phyloP scores from a whole-genome alignment of 1,284 basidiomycete genomes.

The Papiliotrema flavescens region DNA sequence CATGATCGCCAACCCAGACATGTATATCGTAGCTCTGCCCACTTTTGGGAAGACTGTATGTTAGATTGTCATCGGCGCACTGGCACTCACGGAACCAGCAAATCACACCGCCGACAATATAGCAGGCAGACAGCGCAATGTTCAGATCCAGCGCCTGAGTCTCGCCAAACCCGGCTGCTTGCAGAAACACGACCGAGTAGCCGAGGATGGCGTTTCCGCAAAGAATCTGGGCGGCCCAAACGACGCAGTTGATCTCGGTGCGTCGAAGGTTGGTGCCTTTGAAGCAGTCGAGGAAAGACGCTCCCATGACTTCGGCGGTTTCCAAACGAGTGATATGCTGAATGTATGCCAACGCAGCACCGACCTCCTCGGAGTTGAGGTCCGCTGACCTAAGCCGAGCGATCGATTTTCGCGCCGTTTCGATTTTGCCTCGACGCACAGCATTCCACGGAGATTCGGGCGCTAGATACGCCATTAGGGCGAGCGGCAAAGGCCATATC shows the following conservation, averaged over 20 bases:
- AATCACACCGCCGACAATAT: conserved; percentile 45
- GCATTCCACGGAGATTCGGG: conserved; percentile 44
- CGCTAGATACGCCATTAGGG: conserved; percentile 36
- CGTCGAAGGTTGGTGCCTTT: conserved; percentile 23
- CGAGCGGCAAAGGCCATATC: conserved; percentile 44
- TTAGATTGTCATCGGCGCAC: not conserved
- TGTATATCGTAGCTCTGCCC: conserved; percentile 51
- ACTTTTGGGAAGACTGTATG: conserved; percentile 32
- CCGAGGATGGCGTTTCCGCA: conserved; percentile 27
- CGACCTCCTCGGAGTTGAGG: conserved; percentile 17
- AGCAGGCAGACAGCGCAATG: conserved; percentile 44
- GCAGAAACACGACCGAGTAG: conserved; percentile 38
- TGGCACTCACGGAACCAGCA: conserved; percentile 40
- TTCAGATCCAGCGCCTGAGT: conserved; percentile 45
- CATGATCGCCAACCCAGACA: conserved; percentile 48
- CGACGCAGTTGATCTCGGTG: conserved; percentile 30
- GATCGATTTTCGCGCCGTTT: conserved; percentile 18
- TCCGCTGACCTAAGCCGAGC: conserved; percentile 10
- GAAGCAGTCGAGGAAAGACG: conserved; percentile 33
- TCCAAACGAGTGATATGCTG: conserved; percentile 37
- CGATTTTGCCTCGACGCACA: conserved; percentile 30
- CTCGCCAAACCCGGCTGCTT: conserved; percentile 45
- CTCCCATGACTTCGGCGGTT: conserved; percentile 17
- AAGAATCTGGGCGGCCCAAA: conserved; percentile 29
- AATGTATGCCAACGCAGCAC: conserved; percentile 29